These are phyloP conservation scores for Avena insularis DNA, from an alignment of 176 grass and related monocot species.

Conservation along the genomic window DNA sequence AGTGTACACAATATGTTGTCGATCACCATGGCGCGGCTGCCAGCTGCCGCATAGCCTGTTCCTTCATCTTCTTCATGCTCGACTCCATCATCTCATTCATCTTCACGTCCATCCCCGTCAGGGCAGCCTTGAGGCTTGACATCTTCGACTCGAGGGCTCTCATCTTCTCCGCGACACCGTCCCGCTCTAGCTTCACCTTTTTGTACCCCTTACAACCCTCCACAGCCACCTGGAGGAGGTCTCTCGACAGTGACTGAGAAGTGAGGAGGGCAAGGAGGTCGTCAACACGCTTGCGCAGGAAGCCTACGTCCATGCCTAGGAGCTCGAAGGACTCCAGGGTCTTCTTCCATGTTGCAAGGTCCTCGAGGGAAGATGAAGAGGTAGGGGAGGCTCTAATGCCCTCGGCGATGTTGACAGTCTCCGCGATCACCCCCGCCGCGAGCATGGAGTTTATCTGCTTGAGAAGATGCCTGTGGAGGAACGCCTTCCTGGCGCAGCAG, in stretches of 20 bases:
- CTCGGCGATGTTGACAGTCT: too few relatives aligned
- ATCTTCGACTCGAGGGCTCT: constrained; percentile 26
- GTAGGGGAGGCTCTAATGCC: not conserved
- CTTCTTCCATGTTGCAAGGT: not conserved
- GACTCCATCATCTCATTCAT: constrained; percentile 38
- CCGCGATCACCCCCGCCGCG: not conserved
- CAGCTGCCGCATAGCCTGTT: not conserved
- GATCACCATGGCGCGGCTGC: constrained; percentile 39
- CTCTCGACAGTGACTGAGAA: not conserved
- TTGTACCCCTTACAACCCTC: too few relatives aligned
- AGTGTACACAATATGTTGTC: not conserved
- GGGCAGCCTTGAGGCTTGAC: constrained; percentile 12
- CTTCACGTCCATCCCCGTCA: constrained; percentile 18
- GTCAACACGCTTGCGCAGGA: not conserved
- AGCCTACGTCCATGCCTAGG: not conserved
- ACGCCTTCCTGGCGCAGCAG: not conserved
- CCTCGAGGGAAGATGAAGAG: not conserved
- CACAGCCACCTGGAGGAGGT: too few relatives aligned
- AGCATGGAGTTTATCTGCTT: not conserved
- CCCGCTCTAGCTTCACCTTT: not conserved
- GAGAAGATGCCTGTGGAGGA: not conserved
- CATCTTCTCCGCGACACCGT: not conserved
- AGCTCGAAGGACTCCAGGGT: not conserved
- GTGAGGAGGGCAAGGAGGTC: not conserved
- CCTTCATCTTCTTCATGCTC: not conserved